A percentile compares a stretch with the other conserved stretches of the same genome.
Evolutionary conservation across 345 rosid species (phyloP).

Genomic region (Alliaria petiolata): DNA sequence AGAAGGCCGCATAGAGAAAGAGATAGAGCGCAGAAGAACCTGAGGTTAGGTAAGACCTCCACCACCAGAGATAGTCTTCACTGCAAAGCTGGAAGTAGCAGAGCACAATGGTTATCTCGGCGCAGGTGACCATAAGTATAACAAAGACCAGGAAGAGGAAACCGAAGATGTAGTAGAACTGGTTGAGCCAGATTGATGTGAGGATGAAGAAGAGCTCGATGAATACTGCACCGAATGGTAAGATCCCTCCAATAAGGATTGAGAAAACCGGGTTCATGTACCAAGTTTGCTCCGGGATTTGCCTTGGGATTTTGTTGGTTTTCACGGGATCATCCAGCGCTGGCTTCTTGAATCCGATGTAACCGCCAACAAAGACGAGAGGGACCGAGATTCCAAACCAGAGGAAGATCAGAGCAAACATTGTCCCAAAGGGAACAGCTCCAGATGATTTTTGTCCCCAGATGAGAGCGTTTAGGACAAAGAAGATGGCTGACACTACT

Average conservation of each 20-base stretch:
- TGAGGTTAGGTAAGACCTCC: constrained; percentile 90
- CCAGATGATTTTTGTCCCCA: constrained; percentile 90
- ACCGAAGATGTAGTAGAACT: constrained; percentile 84
- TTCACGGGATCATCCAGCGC: constrained; percentile 72
- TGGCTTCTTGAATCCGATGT: constrained; percentile 69
- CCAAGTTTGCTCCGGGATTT: constrained; percentile 86
- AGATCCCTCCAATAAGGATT: constrained; percentile 69
- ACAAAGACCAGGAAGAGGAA: constrained; percentile 71
- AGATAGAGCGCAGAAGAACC: constrained; percentile 77
- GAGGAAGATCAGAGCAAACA: constrained; percentile 67
- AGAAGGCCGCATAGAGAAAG: constrained; percentile 68
- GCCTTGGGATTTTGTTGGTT: constrained; percentile 79
- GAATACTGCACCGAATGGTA: constrained; percentile 81
- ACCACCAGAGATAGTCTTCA: constrained; percentile 85
- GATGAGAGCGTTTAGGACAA: constrained; percentile 65
- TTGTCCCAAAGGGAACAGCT: constrained; percentile 86
- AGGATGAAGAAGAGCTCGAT: constrained; percentile 85
- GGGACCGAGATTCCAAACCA: constrained; percentile 88
- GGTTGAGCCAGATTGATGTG: constrained; percentile 89
- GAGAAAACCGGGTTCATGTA: constrained; percentile 82
- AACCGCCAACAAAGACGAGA: constrained; percentile 61
- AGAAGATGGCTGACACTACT: constrained; percentile 57
- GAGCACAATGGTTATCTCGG: constrained; percentile 70
- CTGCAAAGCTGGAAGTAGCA: constrained; percentile 86
- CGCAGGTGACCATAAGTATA: constrained; percentile 69